Evolutionary conservation across 225 moss, liverwort and hornwort species (phyloP), one percentile per base, ranked within the genome.

Genomic region (Climacium dendroides): DNA sequence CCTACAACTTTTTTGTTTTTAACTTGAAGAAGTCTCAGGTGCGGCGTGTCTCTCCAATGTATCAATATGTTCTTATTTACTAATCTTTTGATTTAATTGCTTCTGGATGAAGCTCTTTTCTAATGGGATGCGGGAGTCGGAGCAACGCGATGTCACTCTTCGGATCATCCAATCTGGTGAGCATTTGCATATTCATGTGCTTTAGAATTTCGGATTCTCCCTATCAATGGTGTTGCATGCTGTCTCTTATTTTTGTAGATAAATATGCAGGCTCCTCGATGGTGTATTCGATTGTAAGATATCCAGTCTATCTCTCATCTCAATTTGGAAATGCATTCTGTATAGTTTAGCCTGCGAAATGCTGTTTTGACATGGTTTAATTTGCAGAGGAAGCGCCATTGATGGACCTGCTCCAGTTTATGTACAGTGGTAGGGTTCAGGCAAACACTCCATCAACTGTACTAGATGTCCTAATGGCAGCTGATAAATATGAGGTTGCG

Each of bases 111-210:
- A 98, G 99, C 96, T 99, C 30, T 99, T 99, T 80, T 99, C 99
- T 5, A 99, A 99, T 88, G 99, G 99, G 89, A 99, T 99, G 99
- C 93, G 99, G 87, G 99, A 99, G 89, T 99, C 99, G 35, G 99
- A 99, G 88, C 97, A 99, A 86, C 95, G 97, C 65, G 97, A 97
- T 91, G 95, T 94, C 48, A 96, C 95, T 66, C 92, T 99, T 80
- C 95, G 94, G 76, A 94, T 99, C 81, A 91, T 88, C 83, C 87
- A 91, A 86, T 87, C 95, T 92, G 98, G 98, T 98, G 65, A 86
- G 55, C 81, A 85, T 82, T 65, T 82, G 60, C 52, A 64, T 77
- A 65, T 81, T 77, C 19, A 10, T 78, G n/a, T 47, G 35, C 83
- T 71, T 67, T 26, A 80, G 79, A 55, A 79, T 43, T 89, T 77